A percentile compares a stretch with the other conserved stretches of the same genome.
Conservation (phyloP, 2,329 filamentous ascomycete genomes). For the Metarhizium brunneum region DNA sequence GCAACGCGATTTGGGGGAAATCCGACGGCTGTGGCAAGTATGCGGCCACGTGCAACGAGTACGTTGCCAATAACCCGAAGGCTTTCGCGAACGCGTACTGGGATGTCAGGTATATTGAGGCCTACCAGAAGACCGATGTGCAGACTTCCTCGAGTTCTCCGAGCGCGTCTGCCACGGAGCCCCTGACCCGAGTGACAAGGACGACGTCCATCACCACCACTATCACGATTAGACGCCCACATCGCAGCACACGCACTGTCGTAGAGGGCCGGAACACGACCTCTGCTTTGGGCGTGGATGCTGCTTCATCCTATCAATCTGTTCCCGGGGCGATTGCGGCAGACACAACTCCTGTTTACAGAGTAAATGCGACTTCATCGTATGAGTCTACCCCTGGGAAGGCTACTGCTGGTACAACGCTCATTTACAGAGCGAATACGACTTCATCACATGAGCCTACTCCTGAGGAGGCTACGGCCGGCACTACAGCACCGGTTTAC, state of each 20-base stretch:
- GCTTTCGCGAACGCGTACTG: constrained; percentile 35
- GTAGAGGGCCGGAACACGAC: constrained; percentile 8
- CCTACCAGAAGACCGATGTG: constrained; percentile 23
- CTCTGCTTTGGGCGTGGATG: too few species aligned
- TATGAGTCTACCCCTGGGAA: background rate
- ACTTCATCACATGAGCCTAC: background rate
- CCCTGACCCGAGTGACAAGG: constrained; percentile 9
- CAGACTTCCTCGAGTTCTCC: background rate
- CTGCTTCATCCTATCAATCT: too few species aligned
- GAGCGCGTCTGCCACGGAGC: background rate
- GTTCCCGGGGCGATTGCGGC: too few species aligned
- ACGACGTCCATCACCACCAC: constrained; percentile 18
- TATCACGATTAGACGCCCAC: constrained; percentile 12
- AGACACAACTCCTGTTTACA: too few species aligned
- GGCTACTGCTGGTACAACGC: background rate
- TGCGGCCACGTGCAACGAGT: constrained; percentile 36
- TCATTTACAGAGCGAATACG: background rate
- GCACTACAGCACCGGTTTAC: too few species aligned
- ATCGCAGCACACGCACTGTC: too few species aligned
- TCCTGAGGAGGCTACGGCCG: too few species aligned
- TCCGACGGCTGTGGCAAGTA: constrained; percentile 27
- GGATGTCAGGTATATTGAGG: constrained; percentile 47
- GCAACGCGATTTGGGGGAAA: constrained; percentile 36
- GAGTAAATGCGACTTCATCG: background rate
- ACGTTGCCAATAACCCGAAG: constrained; percentile 34